phyloP scores from a whole-genome alignment of 2,329 filamentous ascomycete genomes.

The Ceratocystis diversiconidia region DNA sequence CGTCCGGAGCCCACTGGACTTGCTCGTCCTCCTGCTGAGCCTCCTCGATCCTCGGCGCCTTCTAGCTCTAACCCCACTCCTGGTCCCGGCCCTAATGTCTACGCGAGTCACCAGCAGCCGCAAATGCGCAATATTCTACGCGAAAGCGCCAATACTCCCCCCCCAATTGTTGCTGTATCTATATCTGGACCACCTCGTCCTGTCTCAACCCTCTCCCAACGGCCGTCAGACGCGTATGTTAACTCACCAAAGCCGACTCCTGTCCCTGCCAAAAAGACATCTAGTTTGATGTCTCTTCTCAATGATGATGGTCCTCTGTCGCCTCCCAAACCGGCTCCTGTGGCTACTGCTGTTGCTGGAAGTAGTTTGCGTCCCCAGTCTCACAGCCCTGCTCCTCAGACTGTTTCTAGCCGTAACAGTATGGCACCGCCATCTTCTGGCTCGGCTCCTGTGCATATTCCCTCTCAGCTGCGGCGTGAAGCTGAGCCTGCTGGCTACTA shows the following conservation, averaged over 20 bases:
- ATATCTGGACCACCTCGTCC: neutral
- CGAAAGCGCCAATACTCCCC: conserved; percentile 2
- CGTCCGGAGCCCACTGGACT: neutral
- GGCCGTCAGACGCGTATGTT: conserved; percentile 8
- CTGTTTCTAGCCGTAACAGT: conserved; percentile 28
- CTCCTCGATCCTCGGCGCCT: neutral
- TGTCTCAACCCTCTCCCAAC: conserved; percentile 8
- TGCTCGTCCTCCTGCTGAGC: neutral
- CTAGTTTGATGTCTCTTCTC: conserved; percentile 47
- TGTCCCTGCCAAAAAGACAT: conserved; percentile 40
- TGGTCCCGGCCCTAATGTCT: neutral
- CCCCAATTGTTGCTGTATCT: neutral
- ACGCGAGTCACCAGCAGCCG: neutral
- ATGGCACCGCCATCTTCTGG: conserved; percentile 26
- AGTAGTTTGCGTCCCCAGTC: conserved; percentile 33
- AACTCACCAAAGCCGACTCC: conserved; percentile 20
- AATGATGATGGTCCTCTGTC: conserved; percentile 42
- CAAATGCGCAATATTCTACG: conserved; percentile 13
- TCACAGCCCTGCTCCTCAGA: conserved; percentile 22
- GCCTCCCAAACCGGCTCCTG: conserved; percentile 29
- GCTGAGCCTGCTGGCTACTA: conserved; percentile 32
- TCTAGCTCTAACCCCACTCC: neutral
- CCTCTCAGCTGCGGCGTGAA: conserved; percentile 35
- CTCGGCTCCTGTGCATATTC: conserved; percentile 24
- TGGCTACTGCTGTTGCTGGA: conserved; percentile 36